phyloP scores from a whole-genome alignment of 208 protist genomes.

The Trypanosoma cruzi region DNA sequence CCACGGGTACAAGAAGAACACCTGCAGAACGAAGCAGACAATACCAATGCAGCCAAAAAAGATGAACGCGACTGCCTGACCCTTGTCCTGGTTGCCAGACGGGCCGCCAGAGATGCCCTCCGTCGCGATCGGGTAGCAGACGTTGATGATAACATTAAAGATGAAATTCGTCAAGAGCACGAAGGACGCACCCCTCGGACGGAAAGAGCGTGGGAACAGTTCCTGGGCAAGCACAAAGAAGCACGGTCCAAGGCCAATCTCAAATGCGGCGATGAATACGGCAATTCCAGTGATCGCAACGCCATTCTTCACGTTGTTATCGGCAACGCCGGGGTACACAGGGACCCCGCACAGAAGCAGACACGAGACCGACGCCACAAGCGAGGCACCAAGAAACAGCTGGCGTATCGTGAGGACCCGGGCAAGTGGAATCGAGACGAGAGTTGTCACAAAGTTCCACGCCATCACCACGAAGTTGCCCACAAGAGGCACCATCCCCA shows the following conservation, averaged over 20 bases:
- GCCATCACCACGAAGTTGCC: slow-evolving; percentile 58
- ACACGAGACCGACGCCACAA: slow-evolving; percentile 30
- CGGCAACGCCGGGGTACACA: slow-evolving; percentile 25
- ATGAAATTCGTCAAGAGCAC: slow-evolving; percentile 33
- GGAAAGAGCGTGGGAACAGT: slow-evolving; percentile 43
- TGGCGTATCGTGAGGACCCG: slow-evolving; percentile 21
- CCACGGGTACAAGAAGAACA: neutral
- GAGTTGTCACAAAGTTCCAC: slow-evolving; percentile 46
- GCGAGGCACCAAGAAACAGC: slow-evolving; percentile 27
- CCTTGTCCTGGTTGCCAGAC: slow-evolving; percentile 50
- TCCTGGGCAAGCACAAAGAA: slow-evolving; percentile 42
- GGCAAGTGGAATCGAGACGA: slow-evolving; percentile 39
- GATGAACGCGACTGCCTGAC: slow-evolving; percentile 40
- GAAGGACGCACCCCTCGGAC: slow-evolving; percentile 29
- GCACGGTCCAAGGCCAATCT: slow-evolving; percentile 43
- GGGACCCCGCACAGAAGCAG: slow-evolving; percentile 29
- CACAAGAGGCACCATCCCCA: slow-evolving; percentile 32
- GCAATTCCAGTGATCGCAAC: slow-evolving; percentile 40
- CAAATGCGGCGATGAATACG: slow-evolving; percentile 43
- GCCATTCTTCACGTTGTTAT: slow-evolving; percentile 29
- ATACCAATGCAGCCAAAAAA: slow-evolving; percentile 12
- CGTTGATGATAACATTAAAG: slow-evolving; percentile 43
- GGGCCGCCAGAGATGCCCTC: slow-evolving; percentile 41
- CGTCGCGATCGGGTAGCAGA: slow-evolving; percentile 42
- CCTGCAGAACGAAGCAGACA: neutral